Percentiles rank a stretch among this genome's conserved stretches.
Evolutionary conservation across 352 stramenopile genomes (phyloP).

Genomic region (Phytopythium oedochilum): DNA sequence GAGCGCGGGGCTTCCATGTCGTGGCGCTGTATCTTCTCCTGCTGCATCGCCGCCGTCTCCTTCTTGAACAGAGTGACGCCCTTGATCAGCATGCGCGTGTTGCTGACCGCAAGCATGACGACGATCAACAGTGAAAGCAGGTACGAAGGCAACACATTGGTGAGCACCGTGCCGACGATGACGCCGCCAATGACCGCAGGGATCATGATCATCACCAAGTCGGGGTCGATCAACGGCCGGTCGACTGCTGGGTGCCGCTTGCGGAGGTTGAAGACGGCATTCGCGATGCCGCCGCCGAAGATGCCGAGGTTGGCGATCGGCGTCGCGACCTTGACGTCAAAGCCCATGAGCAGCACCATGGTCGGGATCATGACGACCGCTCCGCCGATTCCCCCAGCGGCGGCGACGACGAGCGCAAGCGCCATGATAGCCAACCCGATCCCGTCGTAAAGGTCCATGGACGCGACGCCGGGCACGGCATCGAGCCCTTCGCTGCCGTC

Average conservation of each 20-base stretch:
- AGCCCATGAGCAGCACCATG: slow-evolving; percentile 59
- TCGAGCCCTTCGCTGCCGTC: slow-evolving; percentile 14
- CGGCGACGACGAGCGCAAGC: slow-evolving; percentile 36
- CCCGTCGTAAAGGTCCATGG: slow-evolving; percentile 34
- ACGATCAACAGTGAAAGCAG: slow-evolving; percentile 55
- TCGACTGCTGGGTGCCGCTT: slow-evolving; percentile 55
- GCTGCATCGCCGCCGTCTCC: slow-evolving; percentile 23
- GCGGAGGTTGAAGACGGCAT: slow-evolving; percentile 56
- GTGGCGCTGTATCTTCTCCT: slow-evolving; percentile 11
- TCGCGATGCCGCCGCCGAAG: slow-evolving; percentile 55
- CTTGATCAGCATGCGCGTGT: slow-evolving; percentile 21
- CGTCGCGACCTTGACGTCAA: slow-evolving; percentile 64
- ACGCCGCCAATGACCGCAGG: slow-evolving; percentile 53
- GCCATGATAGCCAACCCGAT: slow-evolving; percentile 47
- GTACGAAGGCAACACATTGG: slow-evolving; percentile 58
- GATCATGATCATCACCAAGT: slow-evolving; percentile 57
- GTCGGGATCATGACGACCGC: slow-evolving; percentile 48
- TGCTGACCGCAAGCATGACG: slow-evolving; percentile 29
- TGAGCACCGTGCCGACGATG: slow-evolving; percentile 47
- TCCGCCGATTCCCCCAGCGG: slow-evolving; percentile 43
- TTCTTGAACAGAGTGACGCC: slow-evolving; percentile 28
- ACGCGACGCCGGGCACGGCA: slow-evolving; percentile 20
- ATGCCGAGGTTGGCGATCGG: slow-evolving; percentile 60
- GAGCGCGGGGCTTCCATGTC: background rate
- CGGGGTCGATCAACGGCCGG: slow-evolving; percentile 51